Evolutionary conservation across 768 basidiomycete species (phyloP).

Genomic region (Hysterangium stoloniferum): DNA sequence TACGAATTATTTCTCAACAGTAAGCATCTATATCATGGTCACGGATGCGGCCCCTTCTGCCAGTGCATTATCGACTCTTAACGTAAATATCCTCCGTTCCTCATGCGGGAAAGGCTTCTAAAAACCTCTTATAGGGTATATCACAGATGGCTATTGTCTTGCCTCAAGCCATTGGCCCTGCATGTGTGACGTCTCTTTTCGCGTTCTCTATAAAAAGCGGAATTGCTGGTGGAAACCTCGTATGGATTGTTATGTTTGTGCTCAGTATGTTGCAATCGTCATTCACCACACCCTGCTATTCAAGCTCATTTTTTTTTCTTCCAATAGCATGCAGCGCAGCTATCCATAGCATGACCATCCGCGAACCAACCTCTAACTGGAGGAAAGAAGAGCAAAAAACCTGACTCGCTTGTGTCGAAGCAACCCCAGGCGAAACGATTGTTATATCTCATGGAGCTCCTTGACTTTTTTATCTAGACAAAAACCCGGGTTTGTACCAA

Average conservation of each 20-base stretch:
- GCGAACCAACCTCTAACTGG: slow-evolving; percentile 8
- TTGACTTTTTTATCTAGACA: too few species aligned
- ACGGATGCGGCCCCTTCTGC: slow-evolving; percentile 9
- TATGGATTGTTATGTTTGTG: slow-evolving; percentile 13
- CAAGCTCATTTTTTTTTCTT: neutral
- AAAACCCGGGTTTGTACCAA: too few species aligned
- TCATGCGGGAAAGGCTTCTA: neutral
- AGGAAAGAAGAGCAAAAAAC: neutral
- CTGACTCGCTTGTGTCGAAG: neutral
- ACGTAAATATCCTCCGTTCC: neutral
- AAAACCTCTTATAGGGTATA: neutral
- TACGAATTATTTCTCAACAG: neutral
- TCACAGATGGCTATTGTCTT: slow-evolving; percentile 15
- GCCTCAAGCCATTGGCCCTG: slow-evolving; percentile 13
- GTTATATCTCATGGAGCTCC: too few species aligned
- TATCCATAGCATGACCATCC: slow-evolving; percentile 7
- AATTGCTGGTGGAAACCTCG: slow-evolving; percentile 12
- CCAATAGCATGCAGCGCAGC: slow-evolving; percentile 6
- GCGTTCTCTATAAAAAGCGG: slow-evolving; percentile 13
- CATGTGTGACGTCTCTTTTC: slow-evolving; percentile 13
- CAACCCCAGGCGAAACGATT: too few species aligned
- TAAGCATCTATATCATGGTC: neutral
- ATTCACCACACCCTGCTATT: neutral
- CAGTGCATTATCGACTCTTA: neutral
- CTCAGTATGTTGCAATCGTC: slow-evolving; percentile 3